A percentile compares a stretch with the other conserved stretches of the same genome.
phyloP scores from a whole-genome alignment of 345 rosid species.

The Lenwebbia sp. region DNA sequence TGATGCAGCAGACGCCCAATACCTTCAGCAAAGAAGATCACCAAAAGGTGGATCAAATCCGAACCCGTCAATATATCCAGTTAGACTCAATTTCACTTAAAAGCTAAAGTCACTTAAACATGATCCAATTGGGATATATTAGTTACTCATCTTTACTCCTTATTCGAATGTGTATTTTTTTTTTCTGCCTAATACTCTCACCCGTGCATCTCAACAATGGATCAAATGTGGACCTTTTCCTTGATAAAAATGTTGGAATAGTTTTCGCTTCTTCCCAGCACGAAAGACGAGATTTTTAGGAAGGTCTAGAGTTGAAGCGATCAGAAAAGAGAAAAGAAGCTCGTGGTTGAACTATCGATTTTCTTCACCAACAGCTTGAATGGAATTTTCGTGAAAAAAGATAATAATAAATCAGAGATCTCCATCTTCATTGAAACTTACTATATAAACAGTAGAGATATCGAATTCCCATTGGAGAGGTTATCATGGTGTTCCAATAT shows the following conservation, averaged over 20 bases:
- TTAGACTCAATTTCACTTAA: not conserved
- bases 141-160: not conserved
- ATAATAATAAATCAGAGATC: not conserved
- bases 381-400: not conserved
- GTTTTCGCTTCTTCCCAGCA: not conserved
- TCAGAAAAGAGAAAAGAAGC: not conserved
- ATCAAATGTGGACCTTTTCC: not conserved
- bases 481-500: not conserved
- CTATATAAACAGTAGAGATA: not conserved
- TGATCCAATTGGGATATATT: not conserved
- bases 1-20: not conserved
- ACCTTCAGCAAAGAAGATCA: not conserved
- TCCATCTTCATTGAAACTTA: not conserved
- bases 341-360: not conserved
- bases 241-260: not conserved
- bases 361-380: not conserved
- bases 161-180: not conserved
- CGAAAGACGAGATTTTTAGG: not conserved
- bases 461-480: not conserved
- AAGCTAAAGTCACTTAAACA: not conserved
- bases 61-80: not conserved
- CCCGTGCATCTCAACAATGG: not conserved
- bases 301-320: not conserved
- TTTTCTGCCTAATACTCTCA: not conserved
- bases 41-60: not conserved